Percentiles rank a stretch among this genome's conserved stretches.
Conservation (phyloP, 2,329 filamentous ascomycete genomes). For the Tolypocladium capitatum region DNA sequence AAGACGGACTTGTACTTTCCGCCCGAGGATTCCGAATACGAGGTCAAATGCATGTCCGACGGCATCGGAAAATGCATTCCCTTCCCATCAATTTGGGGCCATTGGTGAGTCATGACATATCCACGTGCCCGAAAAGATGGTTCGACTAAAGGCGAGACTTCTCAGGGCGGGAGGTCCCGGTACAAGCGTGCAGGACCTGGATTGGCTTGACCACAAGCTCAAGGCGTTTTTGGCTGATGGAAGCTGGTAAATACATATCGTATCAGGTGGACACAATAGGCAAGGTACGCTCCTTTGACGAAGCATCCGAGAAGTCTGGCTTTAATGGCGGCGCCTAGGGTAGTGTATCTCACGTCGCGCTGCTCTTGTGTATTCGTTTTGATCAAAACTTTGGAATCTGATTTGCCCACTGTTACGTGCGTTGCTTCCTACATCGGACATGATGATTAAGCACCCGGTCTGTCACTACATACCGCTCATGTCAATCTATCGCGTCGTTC, state of each 20-base stretch:
- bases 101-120: conserved; percentile 14
- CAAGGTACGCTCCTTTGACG: not conserved
- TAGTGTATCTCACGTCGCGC: not conserved
- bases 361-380: not conserved
- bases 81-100: conserved; percentile 29
- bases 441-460: not conserved
- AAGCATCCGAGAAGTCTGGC: not conserved
- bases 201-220: conserved; percentile 56
- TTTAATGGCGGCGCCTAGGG: not conserved
- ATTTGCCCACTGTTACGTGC: not conserved
- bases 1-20: conserved; percentile 74
- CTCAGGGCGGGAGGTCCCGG: conserved; percentile 53
- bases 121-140: not conserved
- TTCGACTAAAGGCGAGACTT: not conserved
- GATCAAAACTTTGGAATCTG: not conserved
- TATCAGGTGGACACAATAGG: not conserved
- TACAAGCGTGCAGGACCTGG: conserved; percentile 54
- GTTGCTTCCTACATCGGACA: not conserved
- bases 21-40: conserved; percentile 64
- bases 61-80: conserved; percentile 20
- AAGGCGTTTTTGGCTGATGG: conserved; percentile 26
- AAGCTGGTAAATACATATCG: not conserved
- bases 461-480: not conserved
- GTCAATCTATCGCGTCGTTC: too few relatives aligned
- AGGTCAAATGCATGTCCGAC: conserved; percentile 39